Evolutionary conservation across 306 rosid species (phyloP), one percentile per base, ranked within the genome.

Genomic region (Citrullus amarus): DNA sequence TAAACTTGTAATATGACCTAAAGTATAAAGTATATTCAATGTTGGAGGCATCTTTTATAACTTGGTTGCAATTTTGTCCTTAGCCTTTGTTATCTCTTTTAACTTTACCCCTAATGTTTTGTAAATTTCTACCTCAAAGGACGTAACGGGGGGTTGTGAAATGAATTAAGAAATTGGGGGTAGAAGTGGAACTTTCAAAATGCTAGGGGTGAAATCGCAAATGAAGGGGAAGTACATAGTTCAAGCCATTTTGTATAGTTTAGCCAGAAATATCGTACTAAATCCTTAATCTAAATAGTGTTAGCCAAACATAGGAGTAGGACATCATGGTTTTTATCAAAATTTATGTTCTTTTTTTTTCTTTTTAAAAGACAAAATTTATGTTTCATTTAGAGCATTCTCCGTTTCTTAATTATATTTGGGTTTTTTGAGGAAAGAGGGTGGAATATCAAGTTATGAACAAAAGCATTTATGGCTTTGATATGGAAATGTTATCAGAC

Each of bases 401-500:
- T 69, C 10, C 10, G 54, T 17, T 34, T 34, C 44, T 34, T 63
- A 14, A 62, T 6, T 15, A 5, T 30, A 17, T 28, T 66, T 66
- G 15, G 14, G 2, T 16, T 66, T 18, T n/a, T 67, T 44, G 36
- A 22, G 57, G 57, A 44, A 25, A 28, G 18, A 16, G 30, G 51
- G 73, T 36, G 51, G 57, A 46, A 70, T 43, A 44, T 70, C 6
- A 46, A 16, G 14, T 71, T 28, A 30, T 51, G 78, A 25, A 73
- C 30, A 8, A 83, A 83, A 85, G 82, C 93, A 88, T 87, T 89
- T 80, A 90, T 78, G 82, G 51, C 87, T 79, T 83, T 54, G 86
- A 87, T 89, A 82, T 88, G 84, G 93, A 88, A 84, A 86, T 84
- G 85, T 83, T 84, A 81, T 80, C 48, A 53, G 81, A 79, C 81